Base-by-base conservation (phyloP, 1,284 basidiomycete species). In the Pseudozyma sp. region DNA sequence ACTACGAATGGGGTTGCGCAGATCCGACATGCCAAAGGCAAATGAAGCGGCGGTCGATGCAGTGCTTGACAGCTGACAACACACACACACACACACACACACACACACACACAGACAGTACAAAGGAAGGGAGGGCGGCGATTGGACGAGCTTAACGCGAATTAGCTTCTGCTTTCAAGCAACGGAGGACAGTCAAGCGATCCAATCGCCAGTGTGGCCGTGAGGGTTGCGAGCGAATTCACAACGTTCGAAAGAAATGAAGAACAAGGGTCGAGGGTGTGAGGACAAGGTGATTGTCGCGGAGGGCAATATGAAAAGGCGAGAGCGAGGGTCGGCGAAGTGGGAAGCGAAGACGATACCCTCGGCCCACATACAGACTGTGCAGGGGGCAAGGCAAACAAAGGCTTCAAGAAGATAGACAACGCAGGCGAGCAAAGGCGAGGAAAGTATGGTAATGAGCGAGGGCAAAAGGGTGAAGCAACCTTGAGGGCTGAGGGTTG, bases 51-150 rank as follows among this genome's bases (percentile, higher is more conserved):
- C 48, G 66, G 56, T 56, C 44, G 49, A 45, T 42, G 67, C 67
- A 60, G 53, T 56, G 38, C 50, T 64, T 64, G 67, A 70, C 60
- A 70, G 68, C 61, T 65, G 68, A 44, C 68, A 60, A 51, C 36
- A 39, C 25, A 31, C 25, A 31, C 25, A 3, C 3, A 31, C 25
- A 31, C 25, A 31, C 25, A 31, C 25, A 3, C 3, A 31, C 25
- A 31, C 25, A n/a, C n/a, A n/a, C n/a, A n/a, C n/a, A n/a, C n/a
- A 21, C 12, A 38, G 31, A 43, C 40, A 47, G 36, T 18, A 36
- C 31, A 31, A 16, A 5, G n/a, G 19, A 19, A 47, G 31, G 13
- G 35, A 44, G n/a, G 34, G 10, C 50, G 35, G 36, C 13, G 16
- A 51, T 18, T 38, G 49, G 35, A 36, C 9, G 35, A 38, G 14